Evolutionary conservation across 768 basidiomycete genomes (phyloP), one percentile per base, ranked within the genome.

Genomic region (Mycena polygramma): DNA sequence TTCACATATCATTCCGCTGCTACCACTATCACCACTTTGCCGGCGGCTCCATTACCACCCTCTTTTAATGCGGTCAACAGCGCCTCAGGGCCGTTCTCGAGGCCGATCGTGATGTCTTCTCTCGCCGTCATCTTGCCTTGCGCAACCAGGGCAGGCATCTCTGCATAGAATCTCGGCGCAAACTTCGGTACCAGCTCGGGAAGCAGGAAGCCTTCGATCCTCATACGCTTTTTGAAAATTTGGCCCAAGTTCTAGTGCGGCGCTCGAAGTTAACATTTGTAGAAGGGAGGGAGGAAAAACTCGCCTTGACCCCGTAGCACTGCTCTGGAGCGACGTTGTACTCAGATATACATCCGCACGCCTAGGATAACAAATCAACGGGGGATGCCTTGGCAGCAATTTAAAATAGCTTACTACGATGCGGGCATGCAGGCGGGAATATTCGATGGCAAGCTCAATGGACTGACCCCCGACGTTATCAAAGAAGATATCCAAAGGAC

Each of bases 381-480:
- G 61, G 4, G 2, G 14, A 41, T 6, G 30, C 30, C 2, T 30
- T 30, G 30, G 6, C 6, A 30, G 30, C 30, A 30, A 30, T 30
- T 30, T 30, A 30, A 6, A 30, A 30, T 30, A 2, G 75, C 79
- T 62, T 66, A 81, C 81, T 14, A 88, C 81, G 58, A 90, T 83
- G 20, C 87, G 76, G 11, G 84, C 87, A 37, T 78, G 71, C 0
- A 74, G 71, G 0, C 79, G 80, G 9, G 87, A 79, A 41, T 82
- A 81, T 2, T 82, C 76, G 46, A 83, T 70, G 15, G 79, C 79
- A 13, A 74, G 76, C 62, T 81, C 79, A 9, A 82, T 63, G 0
- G 80, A 82, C 71, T 85, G 83, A 9, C 89, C 88, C 0, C 88
- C 88, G 10, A 89, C 88, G 52, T 83, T 81, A 49, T 82, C 82